Conservation (phyloP, 768 basidiomycete species). For the Mycena albidolilacea region DNA sequence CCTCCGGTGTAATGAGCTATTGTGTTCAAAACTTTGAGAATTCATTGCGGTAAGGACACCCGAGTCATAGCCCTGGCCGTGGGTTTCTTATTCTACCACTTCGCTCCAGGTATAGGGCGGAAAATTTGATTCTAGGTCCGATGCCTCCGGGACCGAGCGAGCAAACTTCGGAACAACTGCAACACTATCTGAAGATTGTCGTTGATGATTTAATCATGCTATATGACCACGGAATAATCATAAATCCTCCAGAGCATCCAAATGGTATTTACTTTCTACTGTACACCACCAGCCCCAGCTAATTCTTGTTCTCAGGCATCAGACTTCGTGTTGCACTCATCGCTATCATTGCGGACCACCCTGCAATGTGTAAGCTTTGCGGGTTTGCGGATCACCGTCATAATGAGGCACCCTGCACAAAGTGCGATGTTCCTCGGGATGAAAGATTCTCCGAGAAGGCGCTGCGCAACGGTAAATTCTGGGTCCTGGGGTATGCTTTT, state of each 20-base stretch:
- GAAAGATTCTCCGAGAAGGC: constrained; percentile 38
- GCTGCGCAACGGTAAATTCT: constrained; percentile 31
- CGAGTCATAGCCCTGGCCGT: no score
- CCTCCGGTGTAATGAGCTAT: constrained; percentile 41
- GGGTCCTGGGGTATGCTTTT: not conserved
- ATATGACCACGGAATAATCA: constrained; percentile 43
- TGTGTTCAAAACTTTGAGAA: constrained; percentile 38
- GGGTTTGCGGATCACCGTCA: constrained; percentile 47
- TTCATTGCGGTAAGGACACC: not conserved
- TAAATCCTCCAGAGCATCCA: constrained; percentile 37
- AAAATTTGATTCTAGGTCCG: constrained; percentile 37
- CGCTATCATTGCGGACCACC: constrained; percentile 48
- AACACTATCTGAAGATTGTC: constrained; percentile 43
- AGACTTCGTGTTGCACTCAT: constrained; percentile 43
- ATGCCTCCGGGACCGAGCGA: constrained; percentile 48
- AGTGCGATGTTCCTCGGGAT: constrained; percentile 41
- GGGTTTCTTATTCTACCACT: not conserved
- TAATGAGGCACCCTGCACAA: constrained; percentile 42
- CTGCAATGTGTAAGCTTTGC: constrained; percentile 46
- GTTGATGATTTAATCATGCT: constrained; percentile 49
- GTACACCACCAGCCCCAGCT: not conserved
- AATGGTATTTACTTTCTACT: constrained; percentile 36
- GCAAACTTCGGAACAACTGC: constrained; percentile 45
- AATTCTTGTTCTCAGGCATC: constrained; percentile 1
- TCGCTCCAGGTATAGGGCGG: constrained; percentile 8